Evolutionary conservation across 495 filamentous ascomycete species (phyloP).

Genomic region (Daldinia vernicosa): DNA sequence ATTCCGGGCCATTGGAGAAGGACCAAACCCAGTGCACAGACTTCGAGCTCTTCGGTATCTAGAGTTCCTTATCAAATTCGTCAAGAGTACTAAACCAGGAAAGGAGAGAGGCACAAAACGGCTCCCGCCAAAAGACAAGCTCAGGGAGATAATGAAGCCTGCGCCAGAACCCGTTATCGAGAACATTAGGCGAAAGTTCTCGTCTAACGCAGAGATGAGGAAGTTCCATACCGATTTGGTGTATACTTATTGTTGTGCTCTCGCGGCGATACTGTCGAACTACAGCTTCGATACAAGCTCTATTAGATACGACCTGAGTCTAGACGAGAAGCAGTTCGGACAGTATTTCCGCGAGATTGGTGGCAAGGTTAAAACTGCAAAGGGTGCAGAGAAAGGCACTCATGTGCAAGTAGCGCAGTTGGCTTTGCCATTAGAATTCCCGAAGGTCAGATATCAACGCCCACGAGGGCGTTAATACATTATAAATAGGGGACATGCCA

Average conservation of each 20-base stretch:
- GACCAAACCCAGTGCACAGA: constrained; percentile 63
- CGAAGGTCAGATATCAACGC: constrained; percentile 52
- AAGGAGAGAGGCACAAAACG: constrained; percentile 53
- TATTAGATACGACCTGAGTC: constrained; percentile 77
- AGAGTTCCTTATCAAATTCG: constrained; percentile 71
- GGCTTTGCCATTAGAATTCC: constrained; percentile 83
- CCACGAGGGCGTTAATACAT: constrained; percentile 28
- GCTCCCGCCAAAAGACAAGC: constrained; percentile 58
- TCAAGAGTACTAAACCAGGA: constrained; percentile 47
- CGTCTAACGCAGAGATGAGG: constrained; percentile 65
- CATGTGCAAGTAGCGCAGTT: constrained; percentile 71
- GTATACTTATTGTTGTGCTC: constrained; percentile 72
- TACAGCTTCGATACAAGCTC: constrained; percentile 79
- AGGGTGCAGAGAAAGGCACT: constrained; percentile 59
- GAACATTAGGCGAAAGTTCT: constrained; percentile 73
- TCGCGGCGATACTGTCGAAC: constrained; percentile 76
- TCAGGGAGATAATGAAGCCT: constrained; percentile 55
- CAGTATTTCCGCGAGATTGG: constrained; percentile 87
- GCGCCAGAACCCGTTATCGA: constrained; percentile 73
- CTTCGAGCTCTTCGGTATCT: constrained; percentile 74
- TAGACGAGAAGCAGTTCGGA: constrained; percentile 71
- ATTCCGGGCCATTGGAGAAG: constrained; percentile 63
- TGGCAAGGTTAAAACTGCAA: constrained; percentile 64
- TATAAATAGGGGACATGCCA: not conserved
- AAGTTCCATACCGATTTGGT: constrained; percentile 71